phyloP scores from a whole-genome alignment of 768 basidiomycete species.

The Hygrophoropsis aurantiaca region DNA sequence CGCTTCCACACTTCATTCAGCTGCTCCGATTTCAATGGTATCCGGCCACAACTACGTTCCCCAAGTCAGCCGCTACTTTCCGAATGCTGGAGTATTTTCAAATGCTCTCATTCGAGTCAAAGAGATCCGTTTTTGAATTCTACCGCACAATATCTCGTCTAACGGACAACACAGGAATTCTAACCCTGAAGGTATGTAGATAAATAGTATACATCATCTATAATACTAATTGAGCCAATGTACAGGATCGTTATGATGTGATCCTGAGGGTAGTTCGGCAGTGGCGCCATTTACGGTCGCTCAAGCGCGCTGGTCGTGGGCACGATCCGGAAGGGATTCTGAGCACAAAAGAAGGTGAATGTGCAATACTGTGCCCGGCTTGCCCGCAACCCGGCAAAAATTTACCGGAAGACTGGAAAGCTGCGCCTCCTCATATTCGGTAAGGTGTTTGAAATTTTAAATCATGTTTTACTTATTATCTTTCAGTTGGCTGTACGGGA shows the following conservation, averaged over 20 bases:
- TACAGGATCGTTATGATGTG: conserved; percentile 14
- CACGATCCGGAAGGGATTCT: conserved; percentile 19
- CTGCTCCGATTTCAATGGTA: conserved; percentile 9
- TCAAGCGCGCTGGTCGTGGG: conserved; percentile 24
- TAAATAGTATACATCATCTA: too few relatives aligned
- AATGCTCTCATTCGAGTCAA: conserved; percentile 26
- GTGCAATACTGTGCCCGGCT: conserved; percentile 23
- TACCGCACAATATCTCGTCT: conserved; percentile 17
- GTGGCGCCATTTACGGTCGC: conserved; percentile 20
- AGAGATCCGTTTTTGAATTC: conserved; percentile 25
- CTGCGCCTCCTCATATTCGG: too few relatives aligned
- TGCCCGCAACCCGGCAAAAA: conserved; percentile 28
- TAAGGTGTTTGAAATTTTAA: too few relatives aligned
- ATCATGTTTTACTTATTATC: too few relatives aligned
- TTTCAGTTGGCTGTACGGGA: conserved; percentile 26
- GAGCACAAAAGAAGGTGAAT: conserved; percentile 21
- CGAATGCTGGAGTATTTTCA: conserved; percentile 17
- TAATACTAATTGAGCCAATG: too few relatives aligned
- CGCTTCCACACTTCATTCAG: conserved; percentile 6
- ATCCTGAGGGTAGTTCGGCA: conserved; percentile 14
- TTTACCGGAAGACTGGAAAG: too few relatives aligned
- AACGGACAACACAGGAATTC: conserved; percentile 24
- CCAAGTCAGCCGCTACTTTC: conserved; percentile 28
- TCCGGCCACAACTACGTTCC: conserved; percentile 13
- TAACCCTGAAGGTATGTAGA: background rate